Base-by-base conservation (phyloP, 306 rosid species). In the Castanea mollissima region DNA sequence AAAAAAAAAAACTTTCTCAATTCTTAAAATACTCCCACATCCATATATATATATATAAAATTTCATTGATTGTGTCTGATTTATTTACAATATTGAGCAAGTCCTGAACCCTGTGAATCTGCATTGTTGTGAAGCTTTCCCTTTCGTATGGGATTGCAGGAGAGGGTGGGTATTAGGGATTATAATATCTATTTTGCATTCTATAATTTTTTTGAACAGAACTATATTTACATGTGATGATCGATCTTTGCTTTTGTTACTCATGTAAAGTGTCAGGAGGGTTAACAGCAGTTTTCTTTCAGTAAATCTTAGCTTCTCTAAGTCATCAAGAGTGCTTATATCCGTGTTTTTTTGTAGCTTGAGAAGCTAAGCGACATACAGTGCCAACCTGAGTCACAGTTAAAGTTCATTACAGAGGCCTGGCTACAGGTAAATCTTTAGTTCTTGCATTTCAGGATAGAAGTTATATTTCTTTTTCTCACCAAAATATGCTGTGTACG, bases 361-460 rank as follows among this genome's bases (percentile, higher is more conserved):
- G 98, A 94, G 85, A 92, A 83, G 90, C 96, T 94, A 58, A 92
- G 98, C 35, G 97, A 94, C 83, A 85, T 70, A 41, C 98, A 92
- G 82, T 90, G 97, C 91, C 97, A 94, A 83, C 98, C 98, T 68
- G 97, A 92, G 84, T 92, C 98, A 62, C 98, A 94, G 87, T 92
- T 94, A 19, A 94, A 94, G 94, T 94, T 94, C 87, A 92, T 92
- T 73, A 91, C 97, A 25, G 98, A 94, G 85, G 98, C 98, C 77
- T 94, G 98, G 98, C 89, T 90, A 77, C 98, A 94, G 93, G 98
- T 94, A 68, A 19, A 35, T 68, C 72, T 13, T 18, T 1, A 19
- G 38, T 21, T 68, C n/a, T 46, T 16, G 54, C 25, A 35, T 85
- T 55, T 65, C 77, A 63, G 73, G 68, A 34, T 2, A 18, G 52